phyloP scores from a whole-genome alignment of 2,329 filamentous ascomycete species.

The Achaetomium macrosporum region DNA sequence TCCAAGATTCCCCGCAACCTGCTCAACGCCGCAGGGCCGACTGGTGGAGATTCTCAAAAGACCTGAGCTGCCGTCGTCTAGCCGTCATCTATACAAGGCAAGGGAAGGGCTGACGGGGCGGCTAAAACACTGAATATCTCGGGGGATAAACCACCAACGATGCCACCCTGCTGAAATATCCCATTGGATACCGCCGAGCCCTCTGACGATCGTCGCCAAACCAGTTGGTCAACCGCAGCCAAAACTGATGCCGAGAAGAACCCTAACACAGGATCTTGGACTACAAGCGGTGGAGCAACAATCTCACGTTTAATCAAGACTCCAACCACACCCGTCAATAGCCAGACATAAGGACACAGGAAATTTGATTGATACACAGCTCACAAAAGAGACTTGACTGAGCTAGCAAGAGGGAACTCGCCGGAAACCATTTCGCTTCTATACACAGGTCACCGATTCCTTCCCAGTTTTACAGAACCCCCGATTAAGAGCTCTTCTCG shows the following conservation, averaged over 20 bases:
- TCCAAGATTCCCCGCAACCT: background rate
- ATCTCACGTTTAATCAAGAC: too few species aligned
- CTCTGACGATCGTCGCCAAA: background rate
- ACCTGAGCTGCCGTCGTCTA: conserved; percentile 1
- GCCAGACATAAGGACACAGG: conserved; percentile 28
- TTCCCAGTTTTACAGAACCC: conserved; percentile 29
- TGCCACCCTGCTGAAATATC: conserved; percentile 1
- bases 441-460: conserved; percentile 47
- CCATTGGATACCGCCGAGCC: conserved; percentile 4
- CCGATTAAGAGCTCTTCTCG: conserved; percentile 50
- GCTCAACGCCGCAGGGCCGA: background rate
- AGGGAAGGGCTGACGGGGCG: background rate
- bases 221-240: background rate
- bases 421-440: conserved; percentile 48
- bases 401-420: conserved; percentile 47
- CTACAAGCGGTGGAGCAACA: too few species aligned
- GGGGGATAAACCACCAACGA: background rate
- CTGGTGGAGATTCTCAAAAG: conserved; percentile 1
- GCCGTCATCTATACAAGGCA: background rate
- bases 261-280: too few species aligned
- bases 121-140: conserved; percentile 8
- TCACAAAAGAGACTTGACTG: conserved; percentile 55
- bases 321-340: background rate
- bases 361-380: conserved; percentile 56
- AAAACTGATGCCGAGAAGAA: conserved; percentile 2